Percentiles rank a stretch among this genome's conserved stretches.
Conservation (phyloP, 257 asterid species). For the Scutellaria barbata region DNA sequence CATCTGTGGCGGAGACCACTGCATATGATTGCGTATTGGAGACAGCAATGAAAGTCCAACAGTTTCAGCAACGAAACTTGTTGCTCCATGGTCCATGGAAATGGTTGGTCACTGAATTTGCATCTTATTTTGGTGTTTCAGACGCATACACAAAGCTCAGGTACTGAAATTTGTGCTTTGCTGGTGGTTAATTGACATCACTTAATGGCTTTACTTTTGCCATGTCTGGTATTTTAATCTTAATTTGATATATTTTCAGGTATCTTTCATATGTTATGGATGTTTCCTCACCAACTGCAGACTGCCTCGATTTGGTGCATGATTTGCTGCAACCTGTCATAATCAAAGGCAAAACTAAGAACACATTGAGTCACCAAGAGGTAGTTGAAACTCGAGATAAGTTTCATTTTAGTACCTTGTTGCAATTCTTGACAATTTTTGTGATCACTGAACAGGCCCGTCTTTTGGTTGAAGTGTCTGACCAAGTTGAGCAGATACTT, state of each 20-base stretch:
- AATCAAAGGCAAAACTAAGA: constrained; percentile 65
- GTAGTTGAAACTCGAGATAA: constrained; percentile 44
- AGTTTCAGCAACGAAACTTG: constrained; percentile 83
- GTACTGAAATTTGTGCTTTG: constrained; percentile 42
- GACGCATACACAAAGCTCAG: constrained; percentile 87
- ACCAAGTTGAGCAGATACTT: constrained; percentile 73
- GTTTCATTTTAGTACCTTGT: not conserved
- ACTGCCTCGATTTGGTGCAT: constrained; percentile 78
- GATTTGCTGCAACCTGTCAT: constrained; percentile 80
- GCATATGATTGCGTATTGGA: constrained; percentile 91
- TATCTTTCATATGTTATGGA: constrained; percentile 96
- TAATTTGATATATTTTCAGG: constrained; percentile 44
- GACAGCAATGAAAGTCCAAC: constrained; percentile 90
- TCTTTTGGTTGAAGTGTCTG: constrained; percentile 84
- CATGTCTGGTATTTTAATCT: not conserved
- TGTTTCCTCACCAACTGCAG: constrained; percentile 97
- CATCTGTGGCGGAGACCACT: constrained; percentile 86
- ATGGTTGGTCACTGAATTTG: constrained; percentile 89
- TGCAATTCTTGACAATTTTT: constrained; percentile 23
- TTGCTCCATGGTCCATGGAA: constrained; percentile 81
- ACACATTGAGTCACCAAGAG: constrained; percentile 93
- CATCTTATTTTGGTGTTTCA: constrained; percentile 92
- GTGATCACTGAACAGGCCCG: constrained; percentile 63
- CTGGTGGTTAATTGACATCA: constrained; percentile 2
- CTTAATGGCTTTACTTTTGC: not conserved